These are phyloP conservation scores for Geum urbanum DNA, from an alignment of 306 rosid genomes.

Conservation along the genomic window DNA sequence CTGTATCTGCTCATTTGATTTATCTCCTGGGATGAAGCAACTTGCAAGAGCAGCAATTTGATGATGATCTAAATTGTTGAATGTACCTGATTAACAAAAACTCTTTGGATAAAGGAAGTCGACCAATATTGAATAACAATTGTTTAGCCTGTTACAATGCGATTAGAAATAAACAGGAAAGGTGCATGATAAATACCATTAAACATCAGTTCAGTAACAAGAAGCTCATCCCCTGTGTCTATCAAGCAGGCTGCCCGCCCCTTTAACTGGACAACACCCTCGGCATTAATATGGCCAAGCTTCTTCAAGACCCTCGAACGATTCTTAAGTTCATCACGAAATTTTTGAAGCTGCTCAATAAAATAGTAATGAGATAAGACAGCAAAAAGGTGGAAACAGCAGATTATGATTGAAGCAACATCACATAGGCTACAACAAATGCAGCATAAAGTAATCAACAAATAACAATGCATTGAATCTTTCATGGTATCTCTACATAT, in stretches of 20 bases:
- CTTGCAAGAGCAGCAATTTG: slow-evolving; percentile 97
- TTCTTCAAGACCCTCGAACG: slow-evolving; percentile 91
- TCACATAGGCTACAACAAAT: neutral
- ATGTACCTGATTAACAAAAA: slow-evolving; percentile 59
- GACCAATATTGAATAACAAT: neutral
- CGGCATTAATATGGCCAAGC: slow-evolving; percentile 94
- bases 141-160: neutral
- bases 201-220: slow-evolving; percentile 95
- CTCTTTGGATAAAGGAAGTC: neutral
- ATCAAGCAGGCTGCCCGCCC: slow-evolving; percentile 99
- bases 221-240: slow-evolving; percentile 97
- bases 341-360: slow-evolving; percentile 75
- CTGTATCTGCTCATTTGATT: slow-evolving; percentile 85
- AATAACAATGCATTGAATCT: slow-evolving; percentile 9
- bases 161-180: slow-evolving; percentile 15
- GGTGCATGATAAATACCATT: slow-evolving; percentile 55
- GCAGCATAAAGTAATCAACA: slow-evolving; percentile 4
- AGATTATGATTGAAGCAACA: neutral
- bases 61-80: slow-evolving; percentile 91
- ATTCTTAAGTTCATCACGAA: slow-evolving; percentile 84
- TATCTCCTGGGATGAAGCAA: slow-evolving; percentile 94
- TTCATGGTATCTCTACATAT: neutral
- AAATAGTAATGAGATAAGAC: neutral
- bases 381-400: slow-evolving; percentile 2
- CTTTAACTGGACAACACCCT: slow-evolving; percentile 91